These are phyloP conservation scores for Waitea zeae DNA, from an alignment of 1,284 basidiomycete genomes.

Conservation along the genomic window DNA sequence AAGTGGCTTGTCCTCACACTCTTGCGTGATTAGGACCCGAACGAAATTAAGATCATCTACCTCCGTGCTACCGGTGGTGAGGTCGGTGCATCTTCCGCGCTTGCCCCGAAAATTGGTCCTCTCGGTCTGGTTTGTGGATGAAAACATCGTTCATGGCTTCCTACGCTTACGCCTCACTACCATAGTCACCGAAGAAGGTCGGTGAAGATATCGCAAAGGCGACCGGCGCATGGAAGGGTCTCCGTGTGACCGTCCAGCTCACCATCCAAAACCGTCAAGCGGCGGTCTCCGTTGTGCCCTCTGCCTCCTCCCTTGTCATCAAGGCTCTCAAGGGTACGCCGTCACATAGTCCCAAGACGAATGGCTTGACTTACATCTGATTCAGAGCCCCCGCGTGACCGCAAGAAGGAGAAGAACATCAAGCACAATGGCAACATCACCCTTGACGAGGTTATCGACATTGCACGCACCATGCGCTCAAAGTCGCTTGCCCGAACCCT, in stretches of 20 bases:
- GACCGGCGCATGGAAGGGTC: conserved; percentile 97
- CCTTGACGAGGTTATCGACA: conserved; percentile 90
- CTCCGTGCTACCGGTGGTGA: conserved; percentile 99
- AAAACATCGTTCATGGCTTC: too few relatives aligned
- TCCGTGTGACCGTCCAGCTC: conserved; percentile 96
- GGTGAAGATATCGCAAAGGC: conserved; percentile 99
- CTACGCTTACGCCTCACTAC: too few relatives aligned
- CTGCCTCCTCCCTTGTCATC: conserved; percentile 96
- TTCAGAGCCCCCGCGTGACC: conserved; percentile 95
- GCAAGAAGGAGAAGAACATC: conserved; percentile 99
- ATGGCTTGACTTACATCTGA: background rate
- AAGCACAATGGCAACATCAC: conserved; percentile 94
- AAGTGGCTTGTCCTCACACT: conserved; percentile 8
- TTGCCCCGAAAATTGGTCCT: conserved; percentile 99
- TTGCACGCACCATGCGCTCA: conserved; percentile 90
- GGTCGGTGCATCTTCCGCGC: conserved; percentile 96
- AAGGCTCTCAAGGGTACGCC: conserved; percentile 85
- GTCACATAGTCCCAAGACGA: background rate
- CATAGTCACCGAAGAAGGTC: conserved; percentile 98
- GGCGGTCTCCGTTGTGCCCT: conserved; percentile 90
- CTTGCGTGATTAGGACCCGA: conserved; percentile 50
- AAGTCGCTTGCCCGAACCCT: conserved; percentile 93
- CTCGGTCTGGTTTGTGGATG: conserved; percentile 79
- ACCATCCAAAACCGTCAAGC: conserved; percentile 99
- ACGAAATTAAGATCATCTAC: conserved; percentile 98